Base-by-base conservation (phyloP, 331 rosid species). In the Saraca asoca region DNA sequence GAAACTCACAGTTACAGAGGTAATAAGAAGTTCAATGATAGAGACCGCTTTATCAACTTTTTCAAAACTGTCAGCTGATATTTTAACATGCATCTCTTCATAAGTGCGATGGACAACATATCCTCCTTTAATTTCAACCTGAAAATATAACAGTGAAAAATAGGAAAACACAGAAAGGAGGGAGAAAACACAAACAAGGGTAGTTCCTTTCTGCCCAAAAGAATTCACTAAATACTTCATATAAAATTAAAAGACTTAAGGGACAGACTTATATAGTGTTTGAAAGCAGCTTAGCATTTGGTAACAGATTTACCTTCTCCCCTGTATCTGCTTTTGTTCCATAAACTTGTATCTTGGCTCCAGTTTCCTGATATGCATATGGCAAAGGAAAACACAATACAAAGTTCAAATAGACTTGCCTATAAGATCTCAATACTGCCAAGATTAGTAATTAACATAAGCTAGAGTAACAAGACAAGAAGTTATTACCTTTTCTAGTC, bases 11-110 rank as follows among this genome's bases (percentile, higher is more conserved):
- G 87, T 78, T 59, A 90, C 71, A 55, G 98, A 90, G 73, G 85
- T 81, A 72, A 93, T 66, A 34, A 93, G 85, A 65, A 93, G 78
- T 76, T 90, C 92, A 70, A 93, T 81, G 41, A 93, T 83, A 37
- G 97, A 85, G 73, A 84, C 81, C n/a, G 97, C 95, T 7, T 91
- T 91, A 75, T 88, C 98, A 51, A 93, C 85, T 82, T 93, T 86
- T 69, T 90, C 98, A 76, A 78, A 93, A 78, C 85, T 84, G 56
- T 93, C 97, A 69, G 96, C 98, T 68, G 95, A 82, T 72, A 88
- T 67, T 56, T 75, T 75, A 73, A 88, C 88, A 42, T 74, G 71
- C 62, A 90, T 79, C 65, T 90, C 93, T 73, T 86, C 81, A 77
- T 81, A 86, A 70, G 75, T 67, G 73, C 78, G 37, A 54, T 76